phyloP scores from a whole-genome alignment of 139 green algal species.

The Micromonas commoda region DNA sequence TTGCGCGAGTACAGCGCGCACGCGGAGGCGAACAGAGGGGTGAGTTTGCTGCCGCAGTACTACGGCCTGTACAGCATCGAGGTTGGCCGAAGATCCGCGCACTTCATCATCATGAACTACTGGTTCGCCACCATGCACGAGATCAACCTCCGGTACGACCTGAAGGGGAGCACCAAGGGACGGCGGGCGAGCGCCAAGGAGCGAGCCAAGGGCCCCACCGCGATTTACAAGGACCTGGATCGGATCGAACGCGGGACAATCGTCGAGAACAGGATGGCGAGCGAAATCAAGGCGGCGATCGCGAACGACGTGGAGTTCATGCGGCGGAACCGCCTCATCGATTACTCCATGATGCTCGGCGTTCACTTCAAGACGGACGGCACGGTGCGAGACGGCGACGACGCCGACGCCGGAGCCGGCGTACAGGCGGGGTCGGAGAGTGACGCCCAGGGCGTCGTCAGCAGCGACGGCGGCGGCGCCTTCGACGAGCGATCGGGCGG shows the following conservation, averaged over 20 bases:
- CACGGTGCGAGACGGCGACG: no score
- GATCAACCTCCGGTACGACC: neutral
- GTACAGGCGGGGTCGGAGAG: neutral
- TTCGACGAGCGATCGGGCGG: no score
- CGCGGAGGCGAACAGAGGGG: neutral
- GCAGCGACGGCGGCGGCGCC: no score
- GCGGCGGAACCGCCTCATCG: neutral
- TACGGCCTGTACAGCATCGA: slow-evolving; percentile 18
- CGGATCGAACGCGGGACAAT: neutral
- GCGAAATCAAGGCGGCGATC: neutral
- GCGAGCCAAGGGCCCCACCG: neutral
- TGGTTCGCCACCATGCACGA: slow-evolving; percentile 14
- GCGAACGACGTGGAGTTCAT: neutral
- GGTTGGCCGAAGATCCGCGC: neutral
- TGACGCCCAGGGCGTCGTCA: no score
- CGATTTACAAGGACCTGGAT: slow-evolving; percentile 10
- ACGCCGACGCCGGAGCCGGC: no score
- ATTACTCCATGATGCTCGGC: neutral
- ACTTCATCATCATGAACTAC: slow-evolving; percentile 18
- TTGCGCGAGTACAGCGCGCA: neutral
- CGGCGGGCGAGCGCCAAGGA: neutral
- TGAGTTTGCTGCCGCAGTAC: neutral
- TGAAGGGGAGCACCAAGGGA: slow-evolving; percentile 9
- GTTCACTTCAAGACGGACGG: neutral
- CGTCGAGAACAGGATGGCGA: slow-evolving; percentile 1